Conservation (phyloP, 2,329 filamentous ascomycete species). For the Westerdykella aurantiaca region DNA sequence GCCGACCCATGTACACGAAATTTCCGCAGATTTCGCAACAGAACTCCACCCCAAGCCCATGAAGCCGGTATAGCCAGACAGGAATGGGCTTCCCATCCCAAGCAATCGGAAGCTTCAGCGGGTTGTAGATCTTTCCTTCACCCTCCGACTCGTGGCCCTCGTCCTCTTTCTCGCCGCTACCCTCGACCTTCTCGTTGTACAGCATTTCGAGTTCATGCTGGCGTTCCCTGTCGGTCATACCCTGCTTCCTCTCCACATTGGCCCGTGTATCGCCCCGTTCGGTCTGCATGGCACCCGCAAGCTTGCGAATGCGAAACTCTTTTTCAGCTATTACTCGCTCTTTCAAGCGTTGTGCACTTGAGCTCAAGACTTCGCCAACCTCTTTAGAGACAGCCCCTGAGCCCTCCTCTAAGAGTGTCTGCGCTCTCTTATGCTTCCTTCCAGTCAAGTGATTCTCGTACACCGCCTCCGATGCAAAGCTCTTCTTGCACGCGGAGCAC, state of each 20-base stretch:
- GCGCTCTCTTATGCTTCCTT: slow-evolving; percentile 87
- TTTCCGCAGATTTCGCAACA: slow-evolving; percentile 96
- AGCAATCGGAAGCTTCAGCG: slow-evolving; percentile 86
- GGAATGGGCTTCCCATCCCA: slow-evolving; percentile 99
- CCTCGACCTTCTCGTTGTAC: slow-evolving; percentile 56
- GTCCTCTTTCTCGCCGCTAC: slow-evolving; percentile 50
- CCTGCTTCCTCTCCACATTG: slow-evolving; percentile 93
- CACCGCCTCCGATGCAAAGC: slow-evolving; percentile 92
- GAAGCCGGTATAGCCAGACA: slow-evolving; percentile 97
- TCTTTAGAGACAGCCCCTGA: slow-evolving; percentile 16
- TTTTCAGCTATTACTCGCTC: slow-evolving; percentile 86
- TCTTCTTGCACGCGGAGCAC: slow-evolving; percentile 89
- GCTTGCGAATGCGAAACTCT: slow-evolving; percentile 73
- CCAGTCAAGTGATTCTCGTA: slow-evolving; percentile 84
- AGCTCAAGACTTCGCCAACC: slow-evolving; percentile 5
- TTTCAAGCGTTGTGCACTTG: slow-evolving; percentile 51
- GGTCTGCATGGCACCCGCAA: slow-evolving; percentile 76
- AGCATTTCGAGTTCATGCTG: slow-evolving; percentile 89
- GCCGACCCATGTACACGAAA: slow-evolving; percentile 95
- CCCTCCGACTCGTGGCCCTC: slow-evolving; percentile 57
- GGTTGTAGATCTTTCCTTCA: slow-evolving; percentile 92
- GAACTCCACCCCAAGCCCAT: slow-evolving; percentile 91
- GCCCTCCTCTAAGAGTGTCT: slow-evolving; percentile 43
- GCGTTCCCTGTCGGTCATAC: slow-evolving; percentile 94
- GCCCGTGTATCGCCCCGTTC: slow-evolving; percentile 84